Percentiles rank a stretch among this genome's conserved stretches.
phyloP scores from a whole-genome alignment of 169 alveolate species.

The Babesia divergens region DNA sequence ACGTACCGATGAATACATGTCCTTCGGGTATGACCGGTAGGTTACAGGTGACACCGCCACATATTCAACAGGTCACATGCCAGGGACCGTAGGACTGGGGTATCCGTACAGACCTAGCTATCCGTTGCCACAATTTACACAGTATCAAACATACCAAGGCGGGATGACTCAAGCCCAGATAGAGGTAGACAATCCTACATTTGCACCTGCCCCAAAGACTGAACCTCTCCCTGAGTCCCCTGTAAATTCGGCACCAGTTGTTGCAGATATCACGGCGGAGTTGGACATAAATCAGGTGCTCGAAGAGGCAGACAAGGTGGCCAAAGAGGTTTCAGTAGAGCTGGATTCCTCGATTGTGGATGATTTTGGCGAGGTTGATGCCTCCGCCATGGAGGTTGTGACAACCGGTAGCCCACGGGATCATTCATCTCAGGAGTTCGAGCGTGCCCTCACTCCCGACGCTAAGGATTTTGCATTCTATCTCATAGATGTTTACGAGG shows the following conservation, averaged over 20 bases:
- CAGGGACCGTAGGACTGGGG: conserved; percentile 3
- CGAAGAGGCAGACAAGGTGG: not conserved
- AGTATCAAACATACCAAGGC: not conserved
- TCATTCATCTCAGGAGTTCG: not conserved
- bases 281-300: not conserved
- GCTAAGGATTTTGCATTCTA: conserved; percentile 42
- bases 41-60: not conserved
- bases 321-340: not conserved
- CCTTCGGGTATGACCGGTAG: not conserved
- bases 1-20: not conserved
- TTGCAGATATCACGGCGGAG: not conserved
- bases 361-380: conserved; percentile 52
- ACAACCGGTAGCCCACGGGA: not conserved
- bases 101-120: not conserved
- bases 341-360: conserved; percentile 37
- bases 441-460: not conserved
- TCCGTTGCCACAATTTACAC: not conserved
- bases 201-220: not conserved
- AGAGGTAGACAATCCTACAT: not conserved
- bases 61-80: not conserved
- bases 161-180: not conserved
- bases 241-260: not conserved
- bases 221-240: not conserved
- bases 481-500: conserved; percentile 54
- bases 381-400: conserved; percentile 3